These are phyloP conservation scores for Myrmaecium sp. DNA, from an alignment of 2,329 filamentous ascomycete species.

Conservation along the genomic window DNA sequence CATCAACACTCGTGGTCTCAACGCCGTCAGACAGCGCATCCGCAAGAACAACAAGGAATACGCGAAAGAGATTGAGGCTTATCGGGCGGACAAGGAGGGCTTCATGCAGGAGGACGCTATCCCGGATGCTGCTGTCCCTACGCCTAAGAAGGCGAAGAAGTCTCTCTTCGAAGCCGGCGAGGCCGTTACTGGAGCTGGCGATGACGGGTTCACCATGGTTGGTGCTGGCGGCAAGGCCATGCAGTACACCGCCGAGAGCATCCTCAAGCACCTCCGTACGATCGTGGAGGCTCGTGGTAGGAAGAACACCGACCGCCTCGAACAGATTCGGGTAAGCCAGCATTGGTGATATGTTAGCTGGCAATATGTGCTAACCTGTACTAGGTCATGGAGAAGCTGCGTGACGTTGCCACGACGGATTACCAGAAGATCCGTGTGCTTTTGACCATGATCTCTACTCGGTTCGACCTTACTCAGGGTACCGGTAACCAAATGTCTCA, in stretches of 20 bases:
- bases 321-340: slow-evolving; percentile 95
- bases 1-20: slow-evolving; percentile 81
- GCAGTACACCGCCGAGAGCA: slow-evolving; percentile 90
- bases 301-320: slow-evolving; percentile 91
- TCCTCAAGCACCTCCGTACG: slow-evolving; percentile 85
- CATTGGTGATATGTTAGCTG: too few relatives aligned
- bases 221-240: slow-evolving; percentile 78
- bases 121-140: slow-evolving; percentile 40
- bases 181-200: slow-evolving; percentile 40
- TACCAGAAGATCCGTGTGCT: slow-evolving; percentile 92
- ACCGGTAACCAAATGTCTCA: slow-evolving; percentile 71
- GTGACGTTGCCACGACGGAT: slow-evolving; percentile 73
- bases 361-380: too few relatives aligned
- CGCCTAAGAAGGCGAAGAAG: slow-evolving; percentile 33
- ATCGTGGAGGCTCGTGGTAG: slow-evolving; percentile 94
- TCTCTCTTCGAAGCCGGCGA: slow-evolving; percentile 33
- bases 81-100: slow-evolving; percentile 65
- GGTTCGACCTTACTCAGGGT: slow-evolving; percentile 81
- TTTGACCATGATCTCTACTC: slow-evolving; percentile 75
- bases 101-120: slow-evolving; percentile 80
- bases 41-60: slow-evolving; percentile 98
- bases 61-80: slow-evolving; percentile 71
- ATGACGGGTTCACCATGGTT: slow-evolving; percentile 79
- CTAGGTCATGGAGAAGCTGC: slow-evolving; percentile 94
- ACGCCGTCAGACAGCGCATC: slow-evolving; percentile 94